Evolutionary conservation across 352 stramenopile species (phyloP), one percentile per base, ranked within the genome.

Genomic region (Phytopythium oedochilum): DNA sequence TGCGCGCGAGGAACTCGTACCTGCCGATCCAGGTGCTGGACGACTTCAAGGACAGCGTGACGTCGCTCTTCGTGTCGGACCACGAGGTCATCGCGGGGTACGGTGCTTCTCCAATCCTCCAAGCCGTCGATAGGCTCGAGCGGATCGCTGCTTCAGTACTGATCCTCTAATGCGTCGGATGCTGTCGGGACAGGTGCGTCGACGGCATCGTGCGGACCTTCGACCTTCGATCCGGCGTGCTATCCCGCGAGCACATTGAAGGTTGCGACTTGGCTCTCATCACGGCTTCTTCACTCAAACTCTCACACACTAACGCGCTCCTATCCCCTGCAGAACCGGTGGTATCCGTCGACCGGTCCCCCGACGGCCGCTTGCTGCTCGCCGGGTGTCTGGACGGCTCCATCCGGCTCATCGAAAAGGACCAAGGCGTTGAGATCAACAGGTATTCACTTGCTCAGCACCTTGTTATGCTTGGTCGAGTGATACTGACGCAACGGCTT

Each of bases 11-110:
- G 2, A 92, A 91, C 46, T 60, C 82, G 1, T 91, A 79, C 55
- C 60, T 57, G 15, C 86, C 88, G 22, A 95, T 96, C 51, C 88
- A 96, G 68, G 66, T 89, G 28, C 60, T 96, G 26, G 82, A 94
- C 51, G 79, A 93, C 47, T 96, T 93, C 52, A 91, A 82, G 44
- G 88, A 96, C 66, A 96, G 87, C 57, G 85, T 96, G 57, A 96
- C 88, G 15, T 87, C 74, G 28, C 75, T 96, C 25, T 66, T 86
- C 5, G 64, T 95, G 15, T 81, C 79, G 0, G 74, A 78, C 35
- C 71, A 94, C 42, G 82, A 94, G 53, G 81, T 96, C 55, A 81
- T 95, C 49, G 81, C 86, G 44, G 77, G 84, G 78, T 89, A 29
- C 36, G 70, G n/a, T n/a, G n/a, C n/a, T n/a, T n/a, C n/a, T n/a